A percentile compares a stretch with the other conserved stretches of the same genome.
Evolutionary conservation across 2,329 filamentous ascomycete genomes (phyloP).

Genomic region (Cryphonectria japonica): DNA sequence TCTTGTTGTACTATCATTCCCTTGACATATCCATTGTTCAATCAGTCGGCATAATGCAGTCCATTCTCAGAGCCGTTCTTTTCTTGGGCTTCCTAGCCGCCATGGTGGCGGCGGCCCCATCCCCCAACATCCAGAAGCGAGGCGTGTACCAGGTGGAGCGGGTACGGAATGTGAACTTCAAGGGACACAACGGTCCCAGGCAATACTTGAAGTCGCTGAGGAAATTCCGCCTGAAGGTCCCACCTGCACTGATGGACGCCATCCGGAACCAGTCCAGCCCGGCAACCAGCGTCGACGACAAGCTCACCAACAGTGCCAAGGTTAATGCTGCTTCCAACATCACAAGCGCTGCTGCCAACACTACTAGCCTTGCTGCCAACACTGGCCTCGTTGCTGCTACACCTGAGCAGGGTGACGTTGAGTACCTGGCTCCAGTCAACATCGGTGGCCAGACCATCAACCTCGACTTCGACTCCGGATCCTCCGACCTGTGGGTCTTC

Average conservation of each 20-base stretch:
- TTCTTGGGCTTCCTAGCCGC: slow-evolving; percentile 53
- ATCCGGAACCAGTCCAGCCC: slow-evolving; percentile 34
- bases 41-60: slow-evolving; percentile 33
- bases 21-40: neutral
- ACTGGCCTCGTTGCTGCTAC: slow-evolving; percentile 66
- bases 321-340: slow-evolving; percentile 15
- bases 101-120: slow-evolving; percentile 50
- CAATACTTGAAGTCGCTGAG: slow-evolving; percentile 68
- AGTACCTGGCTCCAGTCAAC: slow-evolving; percentile 71
- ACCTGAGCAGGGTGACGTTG: slow-evolving; percentile 66
- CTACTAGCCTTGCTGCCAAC: slow-evolving; percentile 40
- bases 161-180: slow-evolving; percentile 58
- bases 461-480: slow-evolving; percentile 77
- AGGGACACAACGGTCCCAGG: slow-evolving; percentile 57
- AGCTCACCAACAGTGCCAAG: slow-evolving; percentile 25
- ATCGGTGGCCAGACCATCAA: slow-evolving; percentile 71
- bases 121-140: slow-evolving; percentile 49
- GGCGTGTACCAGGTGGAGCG: slow-evolving; percentile 65
- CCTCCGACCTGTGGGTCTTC: slow-evolving; percentile 76
- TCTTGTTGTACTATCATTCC: slow-evolving; percentile 24
- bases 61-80: slow-evolving; percentile 37
- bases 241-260: slow-evolving; percentile 46
- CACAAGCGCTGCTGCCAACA: slow-evolving; percentile 28
- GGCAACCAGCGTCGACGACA: slow-evolving; percentile 28
- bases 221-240: slow-evolving; percentile 66